A percentile compares a stretch with the other conserved stretches of the same genome.
These are phyloP conservation scores for Penicillium coprophilum DNA, from an alignment of 495 filamentous ascomycete genomes.

Conservation along the genomic window DNA sequence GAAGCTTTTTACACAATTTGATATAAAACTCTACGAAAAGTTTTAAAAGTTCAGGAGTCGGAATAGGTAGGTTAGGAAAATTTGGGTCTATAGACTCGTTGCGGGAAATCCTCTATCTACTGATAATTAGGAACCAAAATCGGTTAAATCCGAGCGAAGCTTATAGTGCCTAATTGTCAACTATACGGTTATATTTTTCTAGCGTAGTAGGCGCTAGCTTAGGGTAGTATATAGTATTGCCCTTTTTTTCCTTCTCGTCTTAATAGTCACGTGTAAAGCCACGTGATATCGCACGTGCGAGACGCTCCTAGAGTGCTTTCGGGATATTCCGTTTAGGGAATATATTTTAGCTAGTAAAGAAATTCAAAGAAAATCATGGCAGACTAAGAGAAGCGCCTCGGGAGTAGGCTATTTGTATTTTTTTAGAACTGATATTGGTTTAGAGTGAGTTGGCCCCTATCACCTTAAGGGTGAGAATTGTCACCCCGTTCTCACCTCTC, in stretches of 20 bases:
- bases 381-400: background rate
- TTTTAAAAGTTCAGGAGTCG: conserved; percentile 12
- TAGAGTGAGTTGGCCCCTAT: background rate
- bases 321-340: conserved; percentile 7
- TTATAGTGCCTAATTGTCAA: conserved; percentile 17
- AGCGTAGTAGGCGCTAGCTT: conserved; percentile 22
- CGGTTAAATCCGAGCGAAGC: background rate
- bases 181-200: conserved; percentile 19
- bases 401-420: background rate
- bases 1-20: conserved; percentile 5
- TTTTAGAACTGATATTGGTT: background rate
- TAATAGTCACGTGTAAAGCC: conserved; percentile 24
- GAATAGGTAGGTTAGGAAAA: conserved; percentile 12
- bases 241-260: conserved; percentile 15
- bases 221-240: conserved; percentile 17
- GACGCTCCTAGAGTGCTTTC: conserved; percentile 15
- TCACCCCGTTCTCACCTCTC: conserved; percentile 14
- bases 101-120: conserved; percentile 20
- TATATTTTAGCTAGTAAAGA: background rate
- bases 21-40: conserved; percentile 17
- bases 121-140: conserved; percentile 3
- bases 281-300: conserved; percentile 21
- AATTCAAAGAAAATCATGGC: background rate
- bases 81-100: conserved; percentile 1
- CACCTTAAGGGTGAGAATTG: background rate